These are phyloP conservation scores for Hsuehochloa calcarea DNA, from an alignment of 176 grass and related monocot species.

Conservation along the genomic window DNA sequence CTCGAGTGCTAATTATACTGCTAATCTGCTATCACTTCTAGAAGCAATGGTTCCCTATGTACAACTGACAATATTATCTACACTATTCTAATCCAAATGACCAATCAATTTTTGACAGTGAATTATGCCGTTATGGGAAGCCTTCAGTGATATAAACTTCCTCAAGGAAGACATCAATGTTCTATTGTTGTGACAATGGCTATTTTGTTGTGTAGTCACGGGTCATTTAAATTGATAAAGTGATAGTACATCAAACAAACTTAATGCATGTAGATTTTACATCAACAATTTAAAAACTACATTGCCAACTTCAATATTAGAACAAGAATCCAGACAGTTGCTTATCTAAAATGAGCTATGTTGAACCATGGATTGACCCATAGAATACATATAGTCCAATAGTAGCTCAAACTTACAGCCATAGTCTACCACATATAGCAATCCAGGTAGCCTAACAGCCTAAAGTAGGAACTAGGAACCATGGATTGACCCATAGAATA, in stretches of 20 bases:
- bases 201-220: no score
- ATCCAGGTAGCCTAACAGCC: not conserved
- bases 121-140: not conserved
- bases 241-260: not conserved
- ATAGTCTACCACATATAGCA: not conserved
- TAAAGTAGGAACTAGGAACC: not conserved
- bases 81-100: not conserved
- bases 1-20: not conserved
- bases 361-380: not conserved
- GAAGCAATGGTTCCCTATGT: not conserved
- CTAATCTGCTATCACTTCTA: not conserved
- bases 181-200: not conserved
- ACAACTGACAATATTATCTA: not conserved
- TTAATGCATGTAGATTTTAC: not conserved
- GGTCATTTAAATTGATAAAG: no score
- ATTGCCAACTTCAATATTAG: not conserved
- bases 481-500: not conserved
- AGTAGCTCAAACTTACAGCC: not conserved
- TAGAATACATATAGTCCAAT: not conserved
- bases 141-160: not conserved
- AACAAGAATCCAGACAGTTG: not conserved
- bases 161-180: not conserved
- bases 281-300: not conserved
- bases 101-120: not conserved
- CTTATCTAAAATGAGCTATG: not conserved